phyloP scores from a whole-genome alignment of 2,329 filamentous ascomycete genomes.

The Fusarium redolens region DNA sequence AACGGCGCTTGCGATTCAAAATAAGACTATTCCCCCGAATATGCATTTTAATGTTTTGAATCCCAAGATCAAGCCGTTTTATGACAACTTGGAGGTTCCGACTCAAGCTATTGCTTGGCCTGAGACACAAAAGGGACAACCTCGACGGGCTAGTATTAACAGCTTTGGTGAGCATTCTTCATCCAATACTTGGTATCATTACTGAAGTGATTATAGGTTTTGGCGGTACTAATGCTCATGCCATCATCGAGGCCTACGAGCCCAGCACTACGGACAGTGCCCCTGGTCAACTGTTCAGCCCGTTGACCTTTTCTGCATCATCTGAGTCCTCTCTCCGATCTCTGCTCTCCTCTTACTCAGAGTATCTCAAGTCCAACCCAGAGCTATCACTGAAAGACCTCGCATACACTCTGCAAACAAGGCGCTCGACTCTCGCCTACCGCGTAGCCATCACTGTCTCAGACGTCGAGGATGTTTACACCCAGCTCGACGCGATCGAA shows the following conservation, averaged over 20 bases:
- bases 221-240: slow-evolving; percentile 54
- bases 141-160: slow-evolving; percentile 47
- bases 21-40: not conserved
- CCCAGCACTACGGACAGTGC: fast-evolving
- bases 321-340: not conserved
- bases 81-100: not conserved
- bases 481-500: not conserved
- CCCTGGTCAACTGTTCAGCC: not conserved
- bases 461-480: not conserved
- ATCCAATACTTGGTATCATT: not conserved
- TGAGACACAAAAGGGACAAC: not conserved
- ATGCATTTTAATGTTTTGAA: not conserved
- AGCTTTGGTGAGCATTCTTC: slow-evolving; percentile 46
- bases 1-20: not conserved
- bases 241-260: not conserved
- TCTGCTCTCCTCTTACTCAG: fast-evolving
- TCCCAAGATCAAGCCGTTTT: not conserved
- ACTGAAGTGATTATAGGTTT: slow-evolving; percentile 11
- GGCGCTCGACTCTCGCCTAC: not conserved
- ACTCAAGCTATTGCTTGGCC: not conserved
- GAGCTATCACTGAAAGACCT: not conserved
- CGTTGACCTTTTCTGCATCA: not conserved
- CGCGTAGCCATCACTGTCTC: not conserved
- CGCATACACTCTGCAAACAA: not conserved
- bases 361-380: fast-evolving